Percentiles rank a stretch among this genome's conserved stretches.
Conservation (phyloP, 176 grass and related monocot species). For the Oryza coarctata region DNA sequence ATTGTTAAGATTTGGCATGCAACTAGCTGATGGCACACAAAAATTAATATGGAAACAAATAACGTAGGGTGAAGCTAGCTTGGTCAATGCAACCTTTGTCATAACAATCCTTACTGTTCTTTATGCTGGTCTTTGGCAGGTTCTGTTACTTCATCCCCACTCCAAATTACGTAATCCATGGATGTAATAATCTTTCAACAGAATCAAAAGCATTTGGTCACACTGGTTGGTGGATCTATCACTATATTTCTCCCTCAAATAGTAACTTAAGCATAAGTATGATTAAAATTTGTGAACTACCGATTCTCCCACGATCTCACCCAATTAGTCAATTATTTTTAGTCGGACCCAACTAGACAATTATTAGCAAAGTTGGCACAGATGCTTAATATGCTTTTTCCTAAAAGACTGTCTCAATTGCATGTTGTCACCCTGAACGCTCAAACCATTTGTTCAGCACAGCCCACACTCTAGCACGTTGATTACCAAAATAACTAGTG, state of each 20-base stretch:
- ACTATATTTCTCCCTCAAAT: slow-evolving; percentile 7
- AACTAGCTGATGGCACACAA: slow-evolving; percentile 8
- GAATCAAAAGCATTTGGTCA: background rate
- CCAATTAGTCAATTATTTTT: background rate
- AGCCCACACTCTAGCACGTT: background rate
- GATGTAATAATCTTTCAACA: background rate
- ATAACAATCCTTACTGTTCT: slow-evolving; percentile 9
- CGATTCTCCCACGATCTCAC: background rate
- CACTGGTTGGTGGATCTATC: background rate
- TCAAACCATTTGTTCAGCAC: slow-evolving; percentile 12
- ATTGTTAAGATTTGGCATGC: background rate
- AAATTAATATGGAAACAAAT: background rate
- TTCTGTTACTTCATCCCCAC: slow-evolving; percentile 13
- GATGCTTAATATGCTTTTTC: background rate
- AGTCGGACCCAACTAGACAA: background rate
- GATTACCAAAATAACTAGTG: background rate
- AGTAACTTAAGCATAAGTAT: background rate
- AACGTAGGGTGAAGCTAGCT: background rate
- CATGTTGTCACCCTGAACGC: background rate
- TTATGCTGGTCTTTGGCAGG: background rate
- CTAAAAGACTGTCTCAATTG: background rate
- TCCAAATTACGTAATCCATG: background rate
- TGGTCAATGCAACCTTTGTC: background rate
- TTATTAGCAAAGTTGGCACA: background rate
- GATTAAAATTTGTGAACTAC: background rate